Base-by-base conservation (phyloP, 192 early-diverging fungal genomes). In the Geosiphon pyriformis region DNA sequence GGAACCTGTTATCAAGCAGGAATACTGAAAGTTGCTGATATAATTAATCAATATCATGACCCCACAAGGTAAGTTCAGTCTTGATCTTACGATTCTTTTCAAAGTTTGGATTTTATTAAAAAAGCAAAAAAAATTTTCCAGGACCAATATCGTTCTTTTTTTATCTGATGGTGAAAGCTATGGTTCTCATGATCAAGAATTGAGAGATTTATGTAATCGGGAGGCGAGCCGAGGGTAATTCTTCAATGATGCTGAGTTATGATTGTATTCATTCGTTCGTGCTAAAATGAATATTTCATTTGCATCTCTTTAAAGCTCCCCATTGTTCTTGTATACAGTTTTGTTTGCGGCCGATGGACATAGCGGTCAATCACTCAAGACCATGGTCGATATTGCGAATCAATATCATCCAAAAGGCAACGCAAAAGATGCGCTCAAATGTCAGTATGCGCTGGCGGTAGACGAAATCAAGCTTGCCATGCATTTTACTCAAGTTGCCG, bases 91-190 rank as follows among this genome's bases (percentile, higher is more conserved):
- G 4, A 27, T 52, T n/a, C 3, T 4, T 66, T 34, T 30, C 11
- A 60, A 61, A 30, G 20, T 0, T 10, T 20, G 22, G 17, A 37
- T 17, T 22, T 15, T 49, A 15, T 48, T 61, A 7, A 32, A 4
- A 49, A 23, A 20, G 29, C 23, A 4, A 32, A 27, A 48, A 18
- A 22, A 52, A 17, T 29, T 48, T 20, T 42, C 7, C 12, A 70
- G 69, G 7, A 42, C 46, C 18, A 61, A 54, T 70, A 8, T 70
- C 15, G 55, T 70, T 31, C 65, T 70, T 18, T 65, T 70, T n/a
- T 35, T 66, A 20, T 70, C 69, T 23, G 69, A 70, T 35, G 69
- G 69, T 17, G n/a, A n/a, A n/a, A 11, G 18, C 4, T 56, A 62
- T 49, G 30, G 54, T 12, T 12, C 30, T 2, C 69, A 61, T 0